Conservation (phyloP, 169 alveolate genomes). For the Cryptosporidium meleagridis region DNA sequence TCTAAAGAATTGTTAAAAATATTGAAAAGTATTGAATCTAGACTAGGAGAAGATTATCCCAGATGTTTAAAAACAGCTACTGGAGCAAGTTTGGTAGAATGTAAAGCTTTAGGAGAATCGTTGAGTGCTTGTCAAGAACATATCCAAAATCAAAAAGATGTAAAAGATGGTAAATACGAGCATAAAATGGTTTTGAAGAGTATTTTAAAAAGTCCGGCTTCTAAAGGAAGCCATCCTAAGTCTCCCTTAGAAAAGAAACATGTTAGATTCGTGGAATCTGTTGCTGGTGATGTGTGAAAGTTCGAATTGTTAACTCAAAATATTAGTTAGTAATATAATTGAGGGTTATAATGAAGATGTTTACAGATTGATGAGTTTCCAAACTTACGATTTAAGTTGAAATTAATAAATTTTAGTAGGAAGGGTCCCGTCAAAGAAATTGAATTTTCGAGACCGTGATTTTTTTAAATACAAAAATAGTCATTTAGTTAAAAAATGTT, state of each 20-base stretch:
- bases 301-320: too few relatives aligned
- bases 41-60: not conserved
- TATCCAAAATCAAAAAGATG: not conserved
- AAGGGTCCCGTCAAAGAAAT: too few relatives aligned
- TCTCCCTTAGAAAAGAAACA: not conserved
- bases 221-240: not conserved
- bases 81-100: constrained; percentile 5
- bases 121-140: not conserved
- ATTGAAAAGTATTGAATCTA: not conserved
- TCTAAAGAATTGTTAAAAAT: not conserved
- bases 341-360: too few relatives aligned
- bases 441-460: too few relatives aligned
- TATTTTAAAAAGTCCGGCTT: not conserved
- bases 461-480: too few relatives aligned
- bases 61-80: not conserved
- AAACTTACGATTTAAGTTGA: too few relatives aligned
- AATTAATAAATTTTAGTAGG: too few relatives aligned
- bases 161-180: not conserved
- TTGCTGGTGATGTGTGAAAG: not conserved
- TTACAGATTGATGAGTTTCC: too few relatives aligned
- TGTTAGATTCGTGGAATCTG: not conserved
- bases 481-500: too few relatives aligned
- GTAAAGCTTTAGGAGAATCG: not conserved
- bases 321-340: too few relatives aligned
- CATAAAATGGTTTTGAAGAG: not conserved